phyloP scores from a whole-genome alignment of 495 filamentous ascomycete species.

The Opeltia flavorubescens region DNA sequence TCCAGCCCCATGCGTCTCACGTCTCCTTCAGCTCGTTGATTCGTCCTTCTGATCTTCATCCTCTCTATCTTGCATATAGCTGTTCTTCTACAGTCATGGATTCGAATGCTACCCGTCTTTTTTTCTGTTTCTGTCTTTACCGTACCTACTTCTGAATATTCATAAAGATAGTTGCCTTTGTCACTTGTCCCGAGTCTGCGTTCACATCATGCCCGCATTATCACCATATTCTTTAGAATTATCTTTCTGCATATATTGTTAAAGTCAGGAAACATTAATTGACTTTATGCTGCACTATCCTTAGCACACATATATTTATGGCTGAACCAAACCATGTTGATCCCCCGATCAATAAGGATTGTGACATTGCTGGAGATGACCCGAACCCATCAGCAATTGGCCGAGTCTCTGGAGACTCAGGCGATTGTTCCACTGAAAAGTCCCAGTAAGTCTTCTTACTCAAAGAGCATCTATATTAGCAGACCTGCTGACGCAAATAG shows the following conservation, averaged over 20 bases:
- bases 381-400: not conserved
- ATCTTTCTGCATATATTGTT: too few relatives aligned
- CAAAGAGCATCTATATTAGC: too few relatives aligned
- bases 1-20: slow-evolving; percentile 7
- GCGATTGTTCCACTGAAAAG: slow-evolving; percentile 8
- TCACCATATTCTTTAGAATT: too few relatives aligned
- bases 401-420: slow-evolving; percentile 8
- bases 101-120: not conserved
- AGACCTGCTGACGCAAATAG: slow-evolving; percentile 20
- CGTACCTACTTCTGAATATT: not conserved
- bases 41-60: slow-evolving; percentile 1
- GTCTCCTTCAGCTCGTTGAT: slow-evolving; percentile 2
- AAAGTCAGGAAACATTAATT: too few relatives aligned
- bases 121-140: not conserved
- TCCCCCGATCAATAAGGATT: not conserved
- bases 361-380: not conserved
- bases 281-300: too few relatives aligned
- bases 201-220: not conserved
- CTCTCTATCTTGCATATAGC: not conserved
- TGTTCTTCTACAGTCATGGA: not conserved
- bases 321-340: not conserved
- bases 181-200: not conserved
- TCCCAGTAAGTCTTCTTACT: slow-evolving; percentile 9
- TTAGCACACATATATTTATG: too few relatives aligned
- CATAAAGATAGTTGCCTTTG: not conserved